Evolutionary conservation across 495 filamentous ascomycete genomes (phyloP).

Genomic region (Trypethelium eluteriae): DNA sequence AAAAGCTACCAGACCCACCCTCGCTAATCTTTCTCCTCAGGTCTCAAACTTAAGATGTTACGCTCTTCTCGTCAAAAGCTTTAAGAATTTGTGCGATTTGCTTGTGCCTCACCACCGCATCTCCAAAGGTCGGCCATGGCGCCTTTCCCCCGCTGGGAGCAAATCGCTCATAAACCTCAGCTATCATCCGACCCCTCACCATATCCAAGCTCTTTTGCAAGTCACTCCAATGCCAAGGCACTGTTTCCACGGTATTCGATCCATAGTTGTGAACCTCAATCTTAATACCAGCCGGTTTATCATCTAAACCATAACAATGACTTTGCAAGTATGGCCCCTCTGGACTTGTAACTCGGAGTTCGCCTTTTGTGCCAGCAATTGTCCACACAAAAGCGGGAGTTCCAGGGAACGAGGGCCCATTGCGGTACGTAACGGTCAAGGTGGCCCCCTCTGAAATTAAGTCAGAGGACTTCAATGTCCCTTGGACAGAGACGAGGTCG

Average conservation of each 20-base stretch:
- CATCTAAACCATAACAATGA: neutral
- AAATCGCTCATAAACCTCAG: conserved; percentile 14
- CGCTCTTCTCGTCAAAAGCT: neutral
- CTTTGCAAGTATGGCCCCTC: conserved; percentile 10
- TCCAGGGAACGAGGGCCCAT: conserved; percentile 44
- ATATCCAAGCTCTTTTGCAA: conserved; percentile 14
- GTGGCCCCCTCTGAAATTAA: conserved; percentile 19
- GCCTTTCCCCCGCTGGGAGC: conserved; percentile 5
- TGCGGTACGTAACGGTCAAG: conserved; percentile 42
- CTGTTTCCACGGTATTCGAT: conserved; percentile 12
- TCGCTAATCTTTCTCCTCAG: too few species aligned
- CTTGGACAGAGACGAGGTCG: conserved; percentile 43
- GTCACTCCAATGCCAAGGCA: conserved; percentile 15
- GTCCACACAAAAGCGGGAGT: conserved; percentile 46
- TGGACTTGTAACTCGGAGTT: conserved; percentile 39
- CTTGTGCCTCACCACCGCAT: conserved; percentile 16
- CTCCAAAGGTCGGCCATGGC: conserved; percentile 15
- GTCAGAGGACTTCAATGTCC: conserved; percentile 37
- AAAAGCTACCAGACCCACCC: too few species aligned
- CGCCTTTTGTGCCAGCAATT: conserved; percentile 49
- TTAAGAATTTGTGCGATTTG: conserved; percentile 12
- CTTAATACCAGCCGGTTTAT: neutral
- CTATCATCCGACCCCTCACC: neutral
- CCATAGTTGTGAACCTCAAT: conserved; percentile 18
- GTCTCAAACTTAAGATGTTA: neutral